Evolutionary conservation across 768 basidiomycete species (phyloP).

Genomic region (Leccinellum luteum): DNA sequence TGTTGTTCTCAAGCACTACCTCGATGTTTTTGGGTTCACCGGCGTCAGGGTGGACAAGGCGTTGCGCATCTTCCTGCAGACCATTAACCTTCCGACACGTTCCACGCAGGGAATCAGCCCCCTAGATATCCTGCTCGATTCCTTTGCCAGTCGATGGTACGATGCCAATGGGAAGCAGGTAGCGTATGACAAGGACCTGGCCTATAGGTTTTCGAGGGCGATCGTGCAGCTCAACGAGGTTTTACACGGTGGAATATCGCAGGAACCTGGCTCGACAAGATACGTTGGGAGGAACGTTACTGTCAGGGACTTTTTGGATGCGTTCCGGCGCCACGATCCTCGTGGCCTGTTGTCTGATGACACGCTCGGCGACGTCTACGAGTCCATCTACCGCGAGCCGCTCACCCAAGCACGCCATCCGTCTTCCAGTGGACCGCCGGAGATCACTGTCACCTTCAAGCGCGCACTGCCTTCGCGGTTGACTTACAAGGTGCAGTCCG

Average conservation of each 20-base stretch:
- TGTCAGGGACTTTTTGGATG: slow-evolving; percentile 76
- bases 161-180: slow-evolving; percentile 80
- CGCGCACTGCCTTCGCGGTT: slow-evolving; percentile 72
- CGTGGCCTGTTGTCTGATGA: slow-evolving; percentile 71
- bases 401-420: slow-evolving; percentile 67
- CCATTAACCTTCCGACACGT: slow-evolving; percentile 63
- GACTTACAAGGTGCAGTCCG: slow-evolving; percentile 86
- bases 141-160: slow-evolving; percentile 88
- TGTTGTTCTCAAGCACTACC: slow-evolving; percentile 73
- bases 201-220: slow-evolving; percentile 71
- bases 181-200: slow-evolving; percentile 80
- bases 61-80: slow-evolving; percentile 83
- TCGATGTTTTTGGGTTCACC: slow-evolving; percentile 85
- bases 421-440: slow-evolving; percentile 39
- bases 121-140: slow-evolving; percentile 66
- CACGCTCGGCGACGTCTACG: slow-evolving; percentile 72
- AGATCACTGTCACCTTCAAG: slow-evolving; percentile 66
- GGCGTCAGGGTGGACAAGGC: slow-evolving; percentile 86
- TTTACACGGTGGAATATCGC: slow-evolving; percentile 71
- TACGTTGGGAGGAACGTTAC: slow-evolving; percentile 60
- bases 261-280: slow-evolving; percentile 54
- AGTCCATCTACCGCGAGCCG: slow-evolving; percentile 68
- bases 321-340: slow-evolving; percentile 77
- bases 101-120: slow-evolving; percentile 27
- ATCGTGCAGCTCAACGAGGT: slow-evolving; percentile 88